Evolutionary conservation across 805 yeast species (phyloP).

Genomic region (Barnettozyma botsteinii): DNA sequence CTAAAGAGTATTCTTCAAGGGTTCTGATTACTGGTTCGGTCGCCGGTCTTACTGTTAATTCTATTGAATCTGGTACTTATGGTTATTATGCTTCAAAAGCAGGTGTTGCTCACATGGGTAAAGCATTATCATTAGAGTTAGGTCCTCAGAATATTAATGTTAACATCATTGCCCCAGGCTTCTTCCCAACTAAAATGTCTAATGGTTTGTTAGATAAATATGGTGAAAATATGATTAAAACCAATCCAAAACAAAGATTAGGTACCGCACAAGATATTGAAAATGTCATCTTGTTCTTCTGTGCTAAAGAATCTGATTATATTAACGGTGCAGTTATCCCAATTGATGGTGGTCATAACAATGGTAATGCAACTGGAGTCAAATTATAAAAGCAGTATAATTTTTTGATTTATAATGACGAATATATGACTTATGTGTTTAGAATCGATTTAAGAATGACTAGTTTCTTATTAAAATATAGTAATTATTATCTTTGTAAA

Average conservation of each 20-base stretch:
- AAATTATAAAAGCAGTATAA: neutral
- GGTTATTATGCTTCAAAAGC: conserved; percentile 75
- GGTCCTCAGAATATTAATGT: conserved; percentile 65
- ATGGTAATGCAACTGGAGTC: conserved; percentile 27
- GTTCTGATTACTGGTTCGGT: conserved; percentile 63
- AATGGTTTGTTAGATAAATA: conserved; percentile 48
- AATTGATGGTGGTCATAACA: conserved; percentile 62
- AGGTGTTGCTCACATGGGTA: conserved; percentile 64
- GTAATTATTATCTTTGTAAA: too few species aligned
- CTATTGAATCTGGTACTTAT: conserved; percentile 39
- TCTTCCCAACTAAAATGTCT: conserved; percentile 72
- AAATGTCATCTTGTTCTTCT: conserved; percentile 48
- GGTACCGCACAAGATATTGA: conserved; percentile 59
- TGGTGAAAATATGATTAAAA: conserved; percentile 40
- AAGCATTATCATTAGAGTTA: conserved; percentile 55
- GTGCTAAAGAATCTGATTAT: conserved; percentile 52
- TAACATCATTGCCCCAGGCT: conserved; percentile 70
- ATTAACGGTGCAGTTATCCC: conserved; percentile 64
- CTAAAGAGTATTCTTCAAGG: conserved; percentile 54
- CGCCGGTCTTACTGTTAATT: conserved; percentile 41
- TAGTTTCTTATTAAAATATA: too few species aligned
- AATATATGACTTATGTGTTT: too few species aligned
- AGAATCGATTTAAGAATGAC: too few species aligned
- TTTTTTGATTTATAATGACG: too few species aligned
- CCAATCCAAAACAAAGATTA: conserved; percentile 58